Conservation (phyloP, 2,329 filamentous ascomycete genomes). For the Chalaropsis thielavioides region DNA sequence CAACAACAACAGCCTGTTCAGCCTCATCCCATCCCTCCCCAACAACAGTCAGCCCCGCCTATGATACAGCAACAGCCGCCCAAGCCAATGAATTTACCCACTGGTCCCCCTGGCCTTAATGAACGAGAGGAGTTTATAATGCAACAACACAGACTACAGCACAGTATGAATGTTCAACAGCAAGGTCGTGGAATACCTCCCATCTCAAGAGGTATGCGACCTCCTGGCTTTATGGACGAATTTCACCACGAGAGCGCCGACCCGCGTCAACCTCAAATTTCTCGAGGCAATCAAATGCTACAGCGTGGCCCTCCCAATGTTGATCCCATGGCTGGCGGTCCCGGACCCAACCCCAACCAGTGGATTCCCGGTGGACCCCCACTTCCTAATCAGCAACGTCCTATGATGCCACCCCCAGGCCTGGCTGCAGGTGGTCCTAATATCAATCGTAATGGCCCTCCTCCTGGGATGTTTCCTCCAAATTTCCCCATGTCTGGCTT, state of each 20-base stretch:
- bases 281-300: conserved; percentile 51
- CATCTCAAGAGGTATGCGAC: conserved; percentile 29
- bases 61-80: conserved; percentile 18
- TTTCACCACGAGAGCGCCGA: conserved; percentile 38
- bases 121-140: conserved; percentile 18
- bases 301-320: conserved; percentile 49
- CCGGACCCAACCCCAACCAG: conserved; percentile 28
- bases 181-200: conserved; percentile 12
- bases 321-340: conserved; percentile 35
- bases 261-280: conserved; percentile 28
- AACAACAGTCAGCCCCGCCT: conserved; percentile 16
- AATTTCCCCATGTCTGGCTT: conserved; percentile 39
- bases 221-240: conserved; percentile 41
- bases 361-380: conserved; percentile 35
- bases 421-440: conserved; percentile 26
- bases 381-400: conserved; percentile 23
- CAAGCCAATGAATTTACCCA: conserved; percentile 13
- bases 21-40: conserved; percentile 8
- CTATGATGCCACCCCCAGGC: conserved; percentile 47
- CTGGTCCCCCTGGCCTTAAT: not conserved
- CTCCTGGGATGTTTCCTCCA: conserved; percentile 47
- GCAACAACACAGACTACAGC: conserved; percentile 27
- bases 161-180: conserved; percentile 17
- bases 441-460: conserved; percentile 32
- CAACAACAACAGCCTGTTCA: conserved; percentile 23